Evolutionary conservation across 495 filamentous ascomycete genomes (phyloP).

Genomic region (Penicillium ochrochloron): DNA sequence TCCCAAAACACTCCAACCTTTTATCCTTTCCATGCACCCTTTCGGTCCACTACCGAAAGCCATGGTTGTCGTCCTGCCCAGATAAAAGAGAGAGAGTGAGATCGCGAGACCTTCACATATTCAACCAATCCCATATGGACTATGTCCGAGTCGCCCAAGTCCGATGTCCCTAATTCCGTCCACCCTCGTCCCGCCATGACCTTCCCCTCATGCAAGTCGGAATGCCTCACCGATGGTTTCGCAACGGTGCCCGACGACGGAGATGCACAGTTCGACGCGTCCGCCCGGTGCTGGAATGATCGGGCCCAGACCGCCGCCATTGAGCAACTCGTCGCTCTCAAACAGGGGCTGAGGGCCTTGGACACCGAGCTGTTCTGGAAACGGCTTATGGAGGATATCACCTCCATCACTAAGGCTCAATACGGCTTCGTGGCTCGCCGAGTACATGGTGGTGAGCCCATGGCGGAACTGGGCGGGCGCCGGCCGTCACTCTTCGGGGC

Average conservation of each 20-base stretch:
- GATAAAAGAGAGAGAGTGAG: conserved; percentile 15
- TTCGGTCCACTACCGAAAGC: conserved; percentile 17
- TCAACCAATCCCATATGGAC: conserved; percentile 30
- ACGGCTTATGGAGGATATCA: conserved; percentile 67
- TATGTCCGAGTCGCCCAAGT: conserved; percentile 46
- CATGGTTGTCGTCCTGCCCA: conserved; percentile 39
- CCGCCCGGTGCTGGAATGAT: conserved; percentile 51
- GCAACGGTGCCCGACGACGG: conserved; percentile 49
- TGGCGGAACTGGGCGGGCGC: conserved; percentile 41
- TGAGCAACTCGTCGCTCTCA: conserved; percentile 66
- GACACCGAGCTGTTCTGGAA: conserved; percentile 69
- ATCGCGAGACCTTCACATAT: conserved; percentile 4
- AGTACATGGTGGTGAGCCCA: conserved; percentile 61
- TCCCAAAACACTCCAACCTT: not conserved
- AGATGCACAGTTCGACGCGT: conserved; percentile 54
- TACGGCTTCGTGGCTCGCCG: conserved; percentile 73
- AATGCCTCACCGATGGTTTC: conserved; percentile 50
- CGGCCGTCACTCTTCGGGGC: conserved; percentile 68
- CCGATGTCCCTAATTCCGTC: conserved; percentile 42
- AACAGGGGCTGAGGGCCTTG: conserved; percentile 58
- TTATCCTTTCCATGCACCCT: conserved; percentile 15
- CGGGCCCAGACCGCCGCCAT: conserved; percentile 63
- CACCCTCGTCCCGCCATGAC: conserved; percentile 36
- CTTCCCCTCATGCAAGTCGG: conserved; percentile 45
- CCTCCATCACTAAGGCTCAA: conserved; percentile 66